phyloP scores from a whole-genome alignment of 2,329 filamentous ascomycete genomes.

The Diplodia intermedia region DNA sequence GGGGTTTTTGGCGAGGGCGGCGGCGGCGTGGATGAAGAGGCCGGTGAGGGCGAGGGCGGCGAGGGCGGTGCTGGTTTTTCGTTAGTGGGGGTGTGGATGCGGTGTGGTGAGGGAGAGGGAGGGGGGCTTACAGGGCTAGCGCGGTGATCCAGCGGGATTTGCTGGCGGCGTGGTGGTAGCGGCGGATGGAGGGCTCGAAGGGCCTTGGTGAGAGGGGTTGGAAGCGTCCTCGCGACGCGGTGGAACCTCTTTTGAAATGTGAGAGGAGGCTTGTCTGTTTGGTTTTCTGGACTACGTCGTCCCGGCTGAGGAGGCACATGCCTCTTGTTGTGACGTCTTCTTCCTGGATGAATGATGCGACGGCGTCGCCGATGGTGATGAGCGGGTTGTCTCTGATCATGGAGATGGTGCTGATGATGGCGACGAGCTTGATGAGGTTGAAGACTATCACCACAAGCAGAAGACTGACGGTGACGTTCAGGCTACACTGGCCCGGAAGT shows the following conservation, averaged over 20 bases:
- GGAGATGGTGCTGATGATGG: background rate
- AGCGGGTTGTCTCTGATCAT: conserved; percentile 32
- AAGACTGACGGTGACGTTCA: background rate
- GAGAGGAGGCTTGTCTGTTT: background rate
- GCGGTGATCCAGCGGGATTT: background rate
- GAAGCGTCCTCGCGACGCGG: background rate
- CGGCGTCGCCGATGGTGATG: conserved; percentile 39
- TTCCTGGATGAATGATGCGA: conserved; percentile 36
- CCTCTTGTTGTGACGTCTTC: conserved; percentile 17
- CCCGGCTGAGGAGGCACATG: conserved; percentile 11
- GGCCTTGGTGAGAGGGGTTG: background rate
- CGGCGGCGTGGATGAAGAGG: background rate
- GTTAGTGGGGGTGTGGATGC: too few species aligned
- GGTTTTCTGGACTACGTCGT: conserved; percentile 4
- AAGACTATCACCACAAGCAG: conserved; percentile 7
- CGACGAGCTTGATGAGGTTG: conserved; percentile 4
- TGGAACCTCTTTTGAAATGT: background rate
- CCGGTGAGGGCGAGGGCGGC: background rate
- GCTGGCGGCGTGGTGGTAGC: background rate
- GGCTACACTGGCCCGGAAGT: background rate
- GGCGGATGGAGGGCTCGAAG: background rate
- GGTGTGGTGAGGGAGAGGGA: background rate
- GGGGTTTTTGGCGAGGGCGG: background rate
- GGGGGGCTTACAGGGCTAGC: background rate
- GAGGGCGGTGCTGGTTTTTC: background rate